Evolutionary conservation across 2,329 filamentous ascomycete species (phyloP), one percentile per base, ranked within the genome.

Genomic region (Diaporthe eres): DNA sequence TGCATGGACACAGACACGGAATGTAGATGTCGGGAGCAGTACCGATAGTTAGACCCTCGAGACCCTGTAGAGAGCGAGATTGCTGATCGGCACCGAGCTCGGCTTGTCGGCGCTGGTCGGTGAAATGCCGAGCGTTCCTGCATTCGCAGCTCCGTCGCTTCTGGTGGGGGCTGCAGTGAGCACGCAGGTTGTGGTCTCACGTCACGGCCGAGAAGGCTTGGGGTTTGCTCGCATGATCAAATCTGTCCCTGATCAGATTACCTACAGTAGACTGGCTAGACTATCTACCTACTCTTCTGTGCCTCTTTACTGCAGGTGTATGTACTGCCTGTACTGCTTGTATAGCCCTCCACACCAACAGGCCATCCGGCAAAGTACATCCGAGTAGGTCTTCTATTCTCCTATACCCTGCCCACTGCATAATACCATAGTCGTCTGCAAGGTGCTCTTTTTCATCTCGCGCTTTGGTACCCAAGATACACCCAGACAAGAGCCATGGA

Each of bases 21-120:
- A 3, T n/a, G 57, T 19, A 60, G 34, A n/a, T 39, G 4, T 31
- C 57, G 22, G 19, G 34, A 60, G 19, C 57, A 58, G 55, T 9
- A n/a, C 15, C 10, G n/a, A 47, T 15, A n/a, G 42, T 13, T 67
- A 58, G 55, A 34, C 28, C 22, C 22, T 25, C 34, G 34, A 34
- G 34, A 34, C 34, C 34, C 34, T 34, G 34, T 39, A 4, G 25
- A 47, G 47, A 53, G 47, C 63, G 22, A 68, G 65, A 68, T 68
- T 68, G 65, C 47, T 68, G 65, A 37, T 68, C 65, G 65, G 65
- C 65, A 68, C 65, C 65, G 65, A 53, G 31, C 1, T 28, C 65
- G 65, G 65, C 65, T 39, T 34, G 31, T 37, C 60, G 39, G 60
- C 60, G 39, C 19, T 67, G 61, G 61, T 49, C 63, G 63, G 63